A percentile compares a stretch with the other conserved stretches of the same genome.
Conservation (phyloP, 805 yeast species). For the Candida nanaspora region DNA sequence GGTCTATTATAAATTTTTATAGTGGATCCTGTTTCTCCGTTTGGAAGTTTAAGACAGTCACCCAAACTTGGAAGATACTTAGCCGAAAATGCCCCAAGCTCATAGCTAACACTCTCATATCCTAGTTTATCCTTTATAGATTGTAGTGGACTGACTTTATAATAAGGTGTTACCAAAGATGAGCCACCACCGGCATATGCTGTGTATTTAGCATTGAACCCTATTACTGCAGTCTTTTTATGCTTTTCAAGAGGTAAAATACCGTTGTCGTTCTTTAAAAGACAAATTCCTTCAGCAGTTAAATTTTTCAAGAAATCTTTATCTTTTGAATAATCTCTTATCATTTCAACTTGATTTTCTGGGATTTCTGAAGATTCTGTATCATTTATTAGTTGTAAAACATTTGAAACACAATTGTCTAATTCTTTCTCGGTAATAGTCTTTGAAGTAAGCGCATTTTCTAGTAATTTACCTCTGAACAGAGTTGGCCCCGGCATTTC, state of each 20-base stretch:
- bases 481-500: slow-evolving; percentile 43
- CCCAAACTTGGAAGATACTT: background rate
- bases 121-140: slow-evolving; percentile 15
- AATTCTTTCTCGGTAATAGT: slow-evolving; percentile 34
- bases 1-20: background rate
- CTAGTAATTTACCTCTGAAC: slow-evolving; percentile 32
- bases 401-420: slow-evolving; percentile 41
- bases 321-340: slow-evolving; percentile 37
- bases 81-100: background rate
- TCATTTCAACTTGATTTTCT: slow-evolving; percentile 28
- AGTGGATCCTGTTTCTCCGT: background rate
- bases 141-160: slow-evolving; percentile 8
- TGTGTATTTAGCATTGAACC: slow-evolving; percentile 48
- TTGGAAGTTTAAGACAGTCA: background rate
- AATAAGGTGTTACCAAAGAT: slow-evolving; percentile 31
- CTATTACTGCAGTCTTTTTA: slow-evolving; percentile 43
- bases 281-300: slow-evolving; percentile 46
- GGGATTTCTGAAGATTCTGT: slow-evolving; percentile 35
- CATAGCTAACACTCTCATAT: slow-evolving; percentile 23
- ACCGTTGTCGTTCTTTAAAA: slow-evolving; percentile 44
- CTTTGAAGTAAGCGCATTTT: slow-evolving; percentile 34
- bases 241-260: slow-evolving; percentile 39
- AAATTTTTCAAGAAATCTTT: slow-evolving; percentile 35
- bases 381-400: slow-evolving; percentile 40
- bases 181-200: slow-evolving; percentile 59